Evolutionary conservation across 2,329 filamentous ascomycete species (phyloP), one percentile per base, ranked within the genome.

Genomic region (Claviceps spartinae): DNA sequence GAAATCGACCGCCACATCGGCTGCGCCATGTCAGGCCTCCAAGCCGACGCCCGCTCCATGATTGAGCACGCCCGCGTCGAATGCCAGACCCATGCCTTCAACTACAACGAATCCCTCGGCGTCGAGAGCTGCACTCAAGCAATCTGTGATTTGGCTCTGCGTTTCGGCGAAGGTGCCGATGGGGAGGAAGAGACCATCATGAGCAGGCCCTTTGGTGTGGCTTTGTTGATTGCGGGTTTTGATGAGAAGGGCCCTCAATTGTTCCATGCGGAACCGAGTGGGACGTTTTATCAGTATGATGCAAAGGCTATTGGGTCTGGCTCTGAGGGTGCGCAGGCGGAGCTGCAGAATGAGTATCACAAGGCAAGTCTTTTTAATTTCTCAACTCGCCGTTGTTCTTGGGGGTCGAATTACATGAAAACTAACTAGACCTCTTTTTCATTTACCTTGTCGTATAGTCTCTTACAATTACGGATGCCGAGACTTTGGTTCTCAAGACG

Each of bases 131-230:
- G 88, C 73, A 98, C 93, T 60, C 93, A 98, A 73, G 91, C 93
- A 60, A 97, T 98, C 73, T 98, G 93, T 70, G 93, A 98, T 72
- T 74, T 98, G 63, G 93, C 93, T 58, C 75, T 98, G 70, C 80
- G 93, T 65, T 98, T 98, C 68, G 93, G 93, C 57, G 93, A 98
- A 78, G 90, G 89, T 63, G 93, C 93, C 52, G 91, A 96, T 65
- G 91, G 93, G 55, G 90, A 95, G 74, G 93, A 95, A 74, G 93
- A 97, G 78, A 95, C 88, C 71, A 93, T 97, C 70, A 98, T 98
- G 93, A 91, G 85, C 65, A 79, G 93, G 63, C 93, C 93, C 26
- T 98, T 98, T 67, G 93, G 93, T 69, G 93, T 98, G 55, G 93
- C 93, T 55, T 76, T 98, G 66, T 75, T 98, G 69, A 96, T 98